Evolutionary conservation across 2,329 filamentous ascomycete species (phyloP).

Genomic region (Alternaria brassicicola): DNA sequence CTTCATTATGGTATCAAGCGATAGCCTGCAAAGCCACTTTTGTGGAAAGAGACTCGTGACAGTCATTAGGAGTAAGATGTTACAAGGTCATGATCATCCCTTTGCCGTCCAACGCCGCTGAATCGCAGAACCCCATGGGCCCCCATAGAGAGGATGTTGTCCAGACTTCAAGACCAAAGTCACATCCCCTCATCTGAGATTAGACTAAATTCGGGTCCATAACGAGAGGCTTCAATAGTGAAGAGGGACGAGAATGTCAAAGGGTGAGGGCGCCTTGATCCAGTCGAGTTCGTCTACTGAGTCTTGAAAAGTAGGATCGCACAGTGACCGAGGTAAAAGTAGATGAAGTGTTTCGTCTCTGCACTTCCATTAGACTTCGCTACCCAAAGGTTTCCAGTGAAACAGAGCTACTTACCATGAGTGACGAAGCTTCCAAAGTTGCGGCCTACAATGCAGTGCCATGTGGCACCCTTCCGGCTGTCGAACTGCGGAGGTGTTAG

Average conservation of each 20-base stretch:
- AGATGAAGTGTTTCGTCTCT: conserved; percentile 99
- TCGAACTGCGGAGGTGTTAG: conserved; percentile 72
- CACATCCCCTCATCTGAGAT: neutral
- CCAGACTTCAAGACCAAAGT: neutral
- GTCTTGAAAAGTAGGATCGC: conserved; percentile 99
- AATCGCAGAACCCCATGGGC: conserved; percentile 9
- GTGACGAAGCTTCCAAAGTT: conserved; percentile 99
- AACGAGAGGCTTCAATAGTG: neutral
- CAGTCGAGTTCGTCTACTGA: conserved; percentile 62
- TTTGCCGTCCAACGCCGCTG: neutral
- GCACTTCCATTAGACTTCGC: conserved; percentile 29
- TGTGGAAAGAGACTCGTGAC: conserved; percentile 34
- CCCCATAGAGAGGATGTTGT: neutral
- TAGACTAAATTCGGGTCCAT: conserved; percentile 7
- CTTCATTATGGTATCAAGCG: conserved; percentile 19
- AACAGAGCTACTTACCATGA: conserved; percentile 69
- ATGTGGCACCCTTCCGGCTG: conserved; percentile 94
- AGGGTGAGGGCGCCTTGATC: conserved; percentile 5
- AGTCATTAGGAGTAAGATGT: conserved; percentile 23
- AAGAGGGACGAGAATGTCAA: conserved; percentile 6
- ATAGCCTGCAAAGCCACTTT: conserved; percentile 19
- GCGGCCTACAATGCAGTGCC: conserved; percentile 98
- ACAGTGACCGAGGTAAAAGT: conserved; percentile 99
- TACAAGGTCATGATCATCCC: conserved; percentile 1
- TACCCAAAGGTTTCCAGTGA: too few relatives aligned